Conservation (phyloP, 2,329 filamentous ascomycete species). For the Pestalotiopsis sp. region DNA sequence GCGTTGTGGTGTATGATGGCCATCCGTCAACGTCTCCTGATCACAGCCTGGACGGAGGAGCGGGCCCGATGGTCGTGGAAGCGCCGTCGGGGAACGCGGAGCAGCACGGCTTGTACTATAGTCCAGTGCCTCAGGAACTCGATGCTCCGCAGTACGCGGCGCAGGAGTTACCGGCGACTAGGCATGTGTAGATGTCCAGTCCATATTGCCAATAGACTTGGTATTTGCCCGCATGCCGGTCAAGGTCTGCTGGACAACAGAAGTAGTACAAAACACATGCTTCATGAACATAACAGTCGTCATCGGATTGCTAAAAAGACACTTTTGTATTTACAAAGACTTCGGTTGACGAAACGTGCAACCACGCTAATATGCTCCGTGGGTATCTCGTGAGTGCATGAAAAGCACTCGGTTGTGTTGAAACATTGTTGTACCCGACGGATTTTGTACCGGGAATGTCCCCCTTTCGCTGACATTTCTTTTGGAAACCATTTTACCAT, state of each 20-base stretch:
- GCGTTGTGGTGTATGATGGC: neutral
- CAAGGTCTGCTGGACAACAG: neutral
- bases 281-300: neutral
- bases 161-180: neutral
- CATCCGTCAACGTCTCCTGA: neutral
- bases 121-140: neutral
- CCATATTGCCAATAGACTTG: neutral
- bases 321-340: neutral
- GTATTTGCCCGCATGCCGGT: neutral
- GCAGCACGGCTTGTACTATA: neutral
- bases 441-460: neutral
- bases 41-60: neutral
- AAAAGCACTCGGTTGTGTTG: neutral
- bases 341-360: neutral
- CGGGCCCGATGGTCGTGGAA: neutral
- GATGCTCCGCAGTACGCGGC: neutral
- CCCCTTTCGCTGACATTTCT: conserved; percentile 7
- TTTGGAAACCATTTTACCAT: conserved; percentile 59
- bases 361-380: neutral
- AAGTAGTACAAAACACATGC: neutral
- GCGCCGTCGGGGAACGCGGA: neutral
- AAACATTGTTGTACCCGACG: neutral
- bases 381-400: neutral
- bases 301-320: neutral
- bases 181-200: neutral